Evolutionary conservation across 768 basidiomycete species (phyloP).

Genomic region (Amanita inopinata): DNA sequence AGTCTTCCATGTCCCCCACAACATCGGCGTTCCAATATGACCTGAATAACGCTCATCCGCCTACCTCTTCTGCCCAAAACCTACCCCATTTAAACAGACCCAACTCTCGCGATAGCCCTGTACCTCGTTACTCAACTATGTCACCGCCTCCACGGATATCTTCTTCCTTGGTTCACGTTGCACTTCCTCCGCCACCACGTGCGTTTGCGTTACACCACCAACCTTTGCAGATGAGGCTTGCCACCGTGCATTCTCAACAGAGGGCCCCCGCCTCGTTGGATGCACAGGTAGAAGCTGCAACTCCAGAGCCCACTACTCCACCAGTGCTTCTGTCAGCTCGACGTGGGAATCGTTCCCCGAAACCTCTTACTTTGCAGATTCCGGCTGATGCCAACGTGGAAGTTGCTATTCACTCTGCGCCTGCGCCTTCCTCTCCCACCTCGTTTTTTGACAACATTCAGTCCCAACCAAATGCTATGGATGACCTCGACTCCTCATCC

Average conservation of each 20-base stretch:
- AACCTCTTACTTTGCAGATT: constrained; percentile 32
- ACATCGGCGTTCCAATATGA: constrained; percentile 74
- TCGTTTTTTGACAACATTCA: constrained; percentile 74
- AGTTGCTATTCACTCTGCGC: constrained; percentile 46
- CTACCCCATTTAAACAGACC: constrained; percentile 20
- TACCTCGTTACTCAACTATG: constrained; percentile 28
- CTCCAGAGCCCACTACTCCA: constrained; percentile 35
- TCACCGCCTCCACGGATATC: constrained; percentile 59
- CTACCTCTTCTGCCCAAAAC: constrained; percentile 18
- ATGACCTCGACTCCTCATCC: constrained; percentile 59
- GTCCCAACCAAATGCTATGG: constrained; percentile 60
- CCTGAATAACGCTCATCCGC: constrained; percentile 22
- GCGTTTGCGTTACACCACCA: constrained; percentile 1
- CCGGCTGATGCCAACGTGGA: constrained; percentile 33
- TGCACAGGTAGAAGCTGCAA: constrained; percentile 26
- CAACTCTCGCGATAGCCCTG: constrained; percentile 18
- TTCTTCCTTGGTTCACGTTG: constrained; percentile 45
- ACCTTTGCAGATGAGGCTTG: background rate
- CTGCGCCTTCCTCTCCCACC: constrained; percentile 53
- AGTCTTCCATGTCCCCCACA: constrained; percentile 53
- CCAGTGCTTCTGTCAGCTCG: constrained; percentile 28
- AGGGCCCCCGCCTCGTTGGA: constrained; percentile 8
- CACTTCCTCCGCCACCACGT: constrained; percentile 51
- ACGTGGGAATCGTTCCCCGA: constrained; percentile 17
- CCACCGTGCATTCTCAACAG: constrained; percentile 3